These are phyloP conservation scores for Fallopia convolvulus DNA, from an alignment of 148 eudicot species.

Conservation along the genomic window DNA sequence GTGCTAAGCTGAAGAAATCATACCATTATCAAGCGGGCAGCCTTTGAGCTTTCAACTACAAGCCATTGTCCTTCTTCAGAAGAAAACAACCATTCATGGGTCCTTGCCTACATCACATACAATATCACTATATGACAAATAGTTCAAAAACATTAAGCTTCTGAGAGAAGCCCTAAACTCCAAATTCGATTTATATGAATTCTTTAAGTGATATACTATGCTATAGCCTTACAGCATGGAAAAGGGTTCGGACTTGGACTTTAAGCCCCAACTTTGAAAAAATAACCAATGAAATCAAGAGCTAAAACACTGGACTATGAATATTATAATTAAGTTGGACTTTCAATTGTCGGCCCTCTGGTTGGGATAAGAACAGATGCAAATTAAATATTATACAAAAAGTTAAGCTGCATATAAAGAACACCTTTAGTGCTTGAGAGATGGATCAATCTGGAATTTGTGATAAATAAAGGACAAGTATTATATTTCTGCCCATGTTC, in stretches of 20 bases:
- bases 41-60: conserved; percentile 82
- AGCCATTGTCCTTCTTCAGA: conserved; percentile 98
- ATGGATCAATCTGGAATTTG: neutral
- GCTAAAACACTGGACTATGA: neutral
- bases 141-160: neutral
- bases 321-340: neutral
- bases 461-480: neutral
- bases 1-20: conserved; percentile 1
- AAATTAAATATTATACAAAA: neutral
- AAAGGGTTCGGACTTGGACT: neutral
- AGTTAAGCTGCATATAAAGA: neutral
- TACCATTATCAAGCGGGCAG: conserved; percentile 88
- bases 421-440: neutral
- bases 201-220: neutral
- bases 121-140: neutral
- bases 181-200: neutral
- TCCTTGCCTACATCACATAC: conserved; percentile 48
- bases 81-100: conserved; percentile 80
- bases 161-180: neutral
- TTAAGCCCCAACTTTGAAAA: neutral
- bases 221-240: neutral
- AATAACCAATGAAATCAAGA: neutral
- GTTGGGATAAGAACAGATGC: neutral
- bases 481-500: neutral
- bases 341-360: neutral